Evolutionary conservation across 129 eudicot genomes (phyloP).

Genomic region (Heracleum sosnowskyi): DNA sequence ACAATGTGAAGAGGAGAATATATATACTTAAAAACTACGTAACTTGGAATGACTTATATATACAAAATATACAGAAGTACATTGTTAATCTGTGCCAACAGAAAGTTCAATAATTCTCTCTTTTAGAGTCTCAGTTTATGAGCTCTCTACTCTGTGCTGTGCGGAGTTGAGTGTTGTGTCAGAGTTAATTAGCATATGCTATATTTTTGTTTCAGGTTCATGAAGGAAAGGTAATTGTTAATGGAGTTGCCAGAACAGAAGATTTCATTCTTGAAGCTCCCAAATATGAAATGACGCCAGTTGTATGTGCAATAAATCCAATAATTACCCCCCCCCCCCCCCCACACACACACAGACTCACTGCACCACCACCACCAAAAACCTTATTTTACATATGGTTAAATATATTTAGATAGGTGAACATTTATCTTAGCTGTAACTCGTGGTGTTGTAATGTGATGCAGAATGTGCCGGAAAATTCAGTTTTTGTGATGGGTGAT

Average conservation of each 20-base stretch:
- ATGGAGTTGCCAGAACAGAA: conserved; percentile 70
- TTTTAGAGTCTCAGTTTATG: background rate
- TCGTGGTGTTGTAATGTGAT: conserved; percentile 8
- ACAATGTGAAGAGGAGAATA: background rate
- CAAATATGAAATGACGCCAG: conserved; percentile 72
- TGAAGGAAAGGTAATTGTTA: conserved; percentile 78
- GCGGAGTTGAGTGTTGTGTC: background rate
- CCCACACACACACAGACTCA: background rate
- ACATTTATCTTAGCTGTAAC: conserved; percentile 8
- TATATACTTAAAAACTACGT: background rate
- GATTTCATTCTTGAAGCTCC: conserved; percentile 75
- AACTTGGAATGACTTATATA: background rate
- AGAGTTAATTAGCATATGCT: background rate
- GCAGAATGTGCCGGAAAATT: conserved; percentile 89
- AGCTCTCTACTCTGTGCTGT: background rate
- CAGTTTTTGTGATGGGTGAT: conserved; percentile 97
- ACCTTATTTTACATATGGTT: background rate
- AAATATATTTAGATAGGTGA: background rate
- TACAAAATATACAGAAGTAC: background rate
- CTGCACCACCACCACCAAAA: background rate
- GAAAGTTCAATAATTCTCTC: background rate
- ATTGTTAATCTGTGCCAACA: background rate
- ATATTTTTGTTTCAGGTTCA: conserved; percentile 50
- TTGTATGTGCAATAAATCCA: conserved; percentile 33
- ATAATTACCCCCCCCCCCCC: background rate